These are phyloP conservation scores for Lachnum nothofagi DNA, from an alignment of 2,329 filamentous ascomycete genomes.

Conservation along the genomic window DNA sequence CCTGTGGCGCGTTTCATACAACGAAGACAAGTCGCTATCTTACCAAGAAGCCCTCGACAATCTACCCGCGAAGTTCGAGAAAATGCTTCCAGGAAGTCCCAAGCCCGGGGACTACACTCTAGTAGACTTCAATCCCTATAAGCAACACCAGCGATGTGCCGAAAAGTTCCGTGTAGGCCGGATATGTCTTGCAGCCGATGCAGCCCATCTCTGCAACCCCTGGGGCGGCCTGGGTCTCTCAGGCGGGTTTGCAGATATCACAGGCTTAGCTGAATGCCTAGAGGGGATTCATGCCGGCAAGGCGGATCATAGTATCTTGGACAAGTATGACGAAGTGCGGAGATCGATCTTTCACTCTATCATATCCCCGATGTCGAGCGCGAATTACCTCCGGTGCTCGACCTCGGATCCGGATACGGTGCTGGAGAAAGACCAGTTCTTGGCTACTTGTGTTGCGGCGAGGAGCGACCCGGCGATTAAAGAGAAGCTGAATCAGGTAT, in stretches of 20 bases:
- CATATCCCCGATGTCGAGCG: slow-evolving; percentile 36
- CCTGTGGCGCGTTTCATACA: slow-evolving; percentile 58
- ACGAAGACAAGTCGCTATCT: slow-evolving; percentile 48
- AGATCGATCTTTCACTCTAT: slow-evolving; percentile 34
- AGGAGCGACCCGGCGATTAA: slow-evolving; percentile 4
- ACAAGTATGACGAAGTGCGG: slow-evolving; percentile 36
- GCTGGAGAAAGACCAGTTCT: slow-evolving; percentile 34
- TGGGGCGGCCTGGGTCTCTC: slow-evolving; percentile 58
- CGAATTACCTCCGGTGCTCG: slow-evolving; percentile 35
- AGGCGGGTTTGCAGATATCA: slow-evolving; percentile 58
- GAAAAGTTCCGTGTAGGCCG: slow-evolving; percentile 41
- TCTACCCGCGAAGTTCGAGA: slow-evolving; percentile 49
- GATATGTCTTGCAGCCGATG: slow-evolving; percentile 43
- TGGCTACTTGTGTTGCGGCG: slow-evolving; percentile 30
- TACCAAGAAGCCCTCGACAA: slow-evolving; percentile 48
- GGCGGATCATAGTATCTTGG: slow-evolving; percentile 35
- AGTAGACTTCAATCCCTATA: slow-evolving; percentile 45
- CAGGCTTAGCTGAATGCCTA: slow-evolving; percentile 56
- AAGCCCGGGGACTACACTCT: slow-evolving; percentile 52
- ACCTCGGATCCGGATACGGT: slow-evolving; percentile 29
- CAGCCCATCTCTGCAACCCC: slow-evolving; percentile 44
- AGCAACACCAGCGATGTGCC: slow-evolving; percentile 43
- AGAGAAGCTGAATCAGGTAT: slow-evolving; percentile 3
- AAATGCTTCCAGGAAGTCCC: slow-evolving; percentile 53
- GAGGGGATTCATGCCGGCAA: slow-evolving; percentile 33